These are phyloP conservation scores for Cladosporium sp. DNA, from an alignment of 2,329 filamentous ascomycete species.

Conservation along the genomic window DNA sequence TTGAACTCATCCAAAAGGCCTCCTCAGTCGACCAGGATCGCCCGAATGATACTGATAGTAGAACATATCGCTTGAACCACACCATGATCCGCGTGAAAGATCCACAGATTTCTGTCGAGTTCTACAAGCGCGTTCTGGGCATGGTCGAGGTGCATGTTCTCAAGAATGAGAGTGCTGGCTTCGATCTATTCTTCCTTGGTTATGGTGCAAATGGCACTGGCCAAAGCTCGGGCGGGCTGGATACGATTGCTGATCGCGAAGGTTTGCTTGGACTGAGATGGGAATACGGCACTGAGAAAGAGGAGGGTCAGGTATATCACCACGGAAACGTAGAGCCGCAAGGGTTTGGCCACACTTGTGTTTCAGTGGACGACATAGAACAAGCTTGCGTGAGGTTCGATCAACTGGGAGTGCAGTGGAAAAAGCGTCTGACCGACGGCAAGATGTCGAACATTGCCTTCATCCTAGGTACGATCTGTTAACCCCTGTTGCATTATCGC, in stretches of 20 bases:
- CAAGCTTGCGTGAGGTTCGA: constrained; percentile 86
- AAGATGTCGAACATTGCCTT: constrained; percentile 91
- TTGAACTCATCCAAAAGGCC: constrained; percentile 75
- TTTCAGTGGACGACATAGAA: constrained; percentile 84
- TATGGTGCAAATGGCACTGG: constrained; percentile 55
- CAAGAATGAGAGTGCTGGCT: constrained; percentile 68
- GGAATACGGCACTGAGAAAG: constrained; percentile 79
- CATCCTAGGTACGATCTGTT: constrained; percentile 55
- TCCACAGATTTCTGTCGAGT: constrained; percentile 42
- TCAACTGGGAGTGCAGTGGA: constrained; percentile 76
- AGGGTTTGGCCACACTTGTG: constrained; percentile 89
- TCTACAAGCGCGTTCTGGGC: constrained; percentile 72
- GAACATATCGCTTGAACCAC: constrained; percentile 80
- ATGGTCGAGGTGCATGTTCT: constrained; percentile 75
- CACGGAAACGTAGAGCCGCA: constrained; percentile 88
- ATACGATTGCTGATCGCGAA: constrained; percentile 64
- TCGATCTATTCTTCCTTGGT: constrained; percentile 90
- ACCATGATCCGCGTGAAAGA: constrained; percentile 92
- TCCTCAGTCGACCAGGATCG: constrained; percentile 66
- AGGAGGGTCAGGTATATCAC: constrained; percentile 80
- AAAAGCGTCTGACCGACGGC: constrained; percentile 91
- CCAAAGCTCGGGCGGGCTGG: constrained; percentile 52
- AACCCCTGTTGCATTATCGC: too few relatives aligned
- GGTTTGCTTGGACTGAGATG: constrained; percentile 88
- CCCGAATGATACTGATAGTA: constrained; percentile 66